Evolutionary conservation across 2,329 filamentous ascomycete species (phyloP), one percentile per base, ranked within the genome.

Genomic region (Scytalidium sp.): DNA sequence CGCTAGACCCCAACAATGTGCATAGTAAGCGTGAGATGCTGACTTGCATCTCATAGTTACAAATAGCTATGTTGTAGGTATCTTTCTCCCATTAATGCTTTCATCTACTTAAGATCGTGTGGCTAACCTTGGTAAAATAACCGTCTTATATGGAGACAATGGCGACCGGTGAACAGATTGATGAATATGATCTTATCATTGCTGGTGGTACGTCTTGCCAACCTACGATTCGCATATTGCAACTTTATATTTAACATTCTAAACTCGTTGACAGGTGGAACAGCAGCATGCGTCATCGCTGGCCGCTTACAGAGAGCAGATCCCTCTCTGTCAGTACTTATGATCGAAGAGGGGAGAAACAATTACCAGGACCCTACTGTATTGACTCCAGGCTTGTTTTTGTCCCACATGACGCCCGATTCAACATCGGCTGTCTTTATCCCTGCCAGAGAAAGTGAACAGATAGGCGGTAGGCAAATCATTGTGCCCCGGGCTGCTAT

Each of bases 271-370:
- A n/a, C n/a, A 67, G 75, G 75, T 49, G 75, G 75, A n/a, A 69
- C 74, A 5, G 71, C 75, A 39, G 75, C 73, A 19, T 75, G 75
- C 54, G 69, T 78, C 20, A 64, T 78, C 29, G 76, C 78, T 15
- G 71, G 67, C 3, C 67, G 78, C 42, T 69, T 81, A 2, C 74
- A 76, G 4, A 72, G 74, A 49, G 74, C 76, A 0, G 72, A 78
- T 48, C 75, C 74, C 1, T 64, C 66, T 19, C 63, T 80, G 2
- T 72, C 70, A 13, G 72, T 81, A 40, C 64, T 81, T 11, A 65
- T 83, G 8, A 72, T 82, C 44, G 80, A 83, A 58, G 67, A 70
- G 22, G 80, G 80, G 1, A 68, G 67, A 17, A 76, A 81, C 60
- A 81, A 76, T 56, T 73, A 74, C 53, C 67, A 77, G 55, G 67